Evolutionary conservation across 2,329 filamentous ascomycete species (phyloP).

Genomic region (Rhinocladiella mackenziei): DNA sequence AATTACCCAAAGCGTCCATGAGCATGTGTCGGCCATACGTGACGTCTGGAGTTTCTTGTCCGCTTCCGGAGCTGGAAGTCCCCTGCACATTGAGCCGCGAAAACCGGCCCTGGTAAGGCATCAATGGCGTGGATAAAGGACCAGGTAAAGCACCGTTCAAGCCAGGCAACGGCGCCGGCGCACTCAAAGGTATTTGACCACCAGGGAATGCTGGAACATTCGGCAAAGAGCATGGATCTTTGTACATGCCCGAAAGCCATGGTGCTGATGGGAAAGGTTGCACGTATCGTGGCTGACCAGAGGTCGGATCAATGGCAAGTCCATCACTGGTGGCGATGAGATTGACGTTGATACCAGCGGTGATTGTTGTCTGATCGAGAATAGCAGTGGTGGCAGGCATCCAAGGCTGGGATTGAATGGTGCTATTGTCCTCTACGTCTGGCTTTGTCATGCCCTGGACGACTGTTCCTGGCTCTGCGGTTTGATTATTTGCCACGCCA

Average conservation of each 20-base stretch:
- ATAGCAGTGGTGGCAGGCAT: slow-evolving; percentile 4
- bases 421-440: slow-evolving; percentile 3
- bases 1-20: slow-evolving; percentile 7
- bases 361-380: slow-evolving; percentile 1
- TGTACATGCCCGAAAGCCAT: slow-evolving; percentile 3
- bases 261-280: slow-evolving; percentile 8
- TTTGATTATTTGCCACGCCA: slow-evolving; percentile 2
- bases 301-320: slow-evolving; percentile 7
- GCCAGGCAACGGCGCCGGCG: slow-evolving; percentile 10
- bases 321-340: slow-evolving; percentile 5
- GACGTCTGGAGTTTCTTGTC: background rate
- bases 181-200: slow-evolving; percentile 2
- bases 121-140: slow-evolving; percentile 7
- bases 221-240: slow-evolving; percentile 15
- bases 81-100: background rate
- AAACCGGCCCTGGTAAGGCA: slow-evolving; percentile 5
- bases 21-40: slow-evolving; percentile 12
- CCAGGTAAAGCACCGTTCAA: slow-evolving; percentile 10
- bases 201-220: slow-evolving; percentile 11
- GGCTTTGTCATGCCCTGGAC: slow-evolving; percentile 1
- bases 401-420: slow-evolving; percentile 6
- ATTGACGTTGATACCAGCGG: slow-evolving; percentile 6
- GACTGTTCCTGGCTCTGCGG: slow-evolving; percentile 1
- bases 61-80: slow-evolving; percentile 7
- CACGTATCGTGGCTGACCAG: slow-evolving; percentile 10